Conservation (phyloP, 495 filamentous ascomycete species). For the Daldinia concentrica region DNA sequence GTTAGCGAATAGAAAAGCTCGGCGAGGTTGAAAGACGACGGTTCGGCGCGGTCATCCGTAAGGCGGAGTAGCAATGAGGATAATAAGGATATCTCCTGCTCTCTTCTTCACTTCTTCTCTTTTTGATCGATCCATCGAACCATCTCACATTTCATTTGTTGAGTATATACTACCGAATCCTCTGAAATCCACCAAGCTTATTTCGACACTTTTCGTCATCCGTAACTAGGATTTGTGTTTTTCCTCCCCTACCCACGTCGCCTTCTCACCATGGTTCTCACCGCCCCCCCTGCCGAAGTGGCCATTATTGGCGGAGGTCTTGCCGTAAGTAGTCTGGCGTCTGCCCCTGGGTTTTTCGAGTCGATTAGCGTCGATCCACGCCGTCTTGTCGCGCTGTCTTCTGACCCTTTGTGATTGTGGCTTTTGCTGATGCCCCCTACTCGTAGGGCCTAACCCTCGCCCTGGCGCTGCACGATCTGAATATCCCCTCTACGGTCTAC, state of each 20-base stretch:
- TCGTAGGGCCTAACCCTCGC: constrained; percentile 23
- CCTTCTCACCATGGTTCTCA: background rate
- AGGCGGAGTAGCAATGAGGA: background rate
- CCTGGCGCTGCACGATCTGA: constrained; percentile 13
- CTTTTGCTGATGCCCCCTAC: background rate
- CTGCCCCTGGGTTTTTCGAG: background rate
- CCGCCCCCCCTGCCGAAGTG: constrained; percentile 2
- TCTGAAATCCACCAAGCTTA: background rate
- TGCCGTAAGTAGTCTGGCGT: background rate
- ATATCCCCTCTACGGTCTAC: constrained; percentile 24
- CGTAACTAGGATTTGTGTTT: background rate
- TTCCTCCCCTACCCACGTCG: background rate
- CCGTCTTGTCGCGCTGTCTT: background rate
- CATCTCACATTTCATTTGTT: background rate
- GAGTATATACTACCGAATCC: background rate
- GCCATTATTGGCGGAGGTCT: constrained; percentile 9
- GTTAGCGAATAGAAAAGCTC: background rate
- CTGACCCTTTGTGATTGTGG: background rate
- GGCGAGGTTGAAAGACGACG: background rate
- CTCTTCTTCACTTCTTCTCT: background rate
- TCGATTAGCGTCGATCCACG: background rate
- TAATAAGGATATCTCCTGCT: background rate
- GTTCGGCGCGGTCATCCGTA: background rate
- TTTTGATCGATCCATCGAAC: background rate
- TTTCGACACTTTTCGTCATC: background rate